Evolutionary conservation across 805 yeast species (phyloP), one percentile per base, ranked within the genome.

Genomic region (Wickerhamiella galacta): DNA sequence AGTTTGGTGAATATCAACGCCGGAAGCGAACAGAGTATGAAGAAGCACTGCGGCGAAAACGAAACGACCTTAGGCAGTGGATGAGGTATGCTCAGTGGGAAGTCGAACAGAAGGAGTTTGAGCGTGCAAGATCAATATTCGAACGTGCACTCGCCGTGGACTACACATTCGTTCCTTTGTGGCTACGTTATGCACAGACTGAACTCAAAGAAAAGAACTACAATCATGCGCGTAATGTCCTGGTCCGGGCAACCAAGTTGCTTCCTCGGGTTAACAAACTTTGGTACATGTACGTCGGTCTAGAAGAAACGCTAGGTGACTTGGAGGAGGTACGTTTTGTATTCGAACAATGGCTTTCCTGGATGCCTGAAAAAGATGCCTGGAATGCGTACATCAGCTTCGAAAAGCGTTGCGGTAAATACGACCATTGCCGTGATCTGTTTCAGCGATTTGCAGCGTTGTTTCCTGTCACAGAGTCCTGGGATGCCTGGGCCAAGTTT

Each of bases 61-160:
- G 93, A 38, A 66, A 76, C 22, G 83, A 82, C 47, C 63, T 68
- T 46, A 76, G 81, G 2, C 93, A 83, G 50, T 90, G 96, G 95
- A 64, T 81, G 50, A 61, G 95, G 35, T 90, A 87, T 52, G 96
- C 95, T 0, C 68, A 67, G 37, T 81, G 83, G 69, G 98, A 87
- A 53, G 52, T 74, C 3, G 77, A 76, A 4, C 87, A 80, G 44
- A 75, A 72, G 38, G 93, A 87, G 47, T 63, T 68, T 39, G 62
- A 68, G 14, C 61, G 95, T 16, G 93, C 93, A 0, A 60, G 96
- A 35, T 79, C 95, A 0, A 63, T 90, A 4, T 78, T 77, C 55
- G 98, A 87, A 52, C 62, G 96, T 32, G 92, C 93, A 0, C 51
- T 87, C 20, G 76, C 72, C 33, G 81, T 80, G 6, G 77, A 81